Conservation (phyloP, 2,329 filamentous ascomycete genomes). For the Fusarium falciforme region DNA sequence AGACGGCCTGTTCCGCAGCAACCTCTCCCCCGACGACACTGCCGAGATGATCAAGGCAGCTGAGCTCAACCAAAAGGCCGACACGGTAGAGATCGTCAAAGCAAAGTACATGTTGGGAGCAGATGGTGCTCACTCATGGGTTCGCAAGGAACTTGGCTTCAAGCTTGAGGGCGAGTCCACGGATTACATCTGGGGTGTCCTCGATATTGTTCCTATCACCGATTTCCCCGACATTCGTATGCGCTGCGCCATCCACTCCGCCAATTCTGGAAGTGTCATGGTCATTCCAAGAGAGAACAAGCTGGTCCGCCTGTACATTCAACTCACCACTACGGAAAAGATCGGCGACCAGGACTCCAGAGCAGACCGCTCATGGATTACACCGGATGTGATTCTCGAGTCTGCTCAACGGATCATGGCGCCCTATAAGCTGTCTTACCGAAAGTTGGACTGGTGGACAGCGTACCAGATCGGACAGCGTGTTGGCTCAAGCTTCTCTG, state of each 20-base stretch:
- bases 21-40: constrained; percentile 22
- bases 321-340: constrained; percentile 13
- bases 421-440: constrained; percentile 62
- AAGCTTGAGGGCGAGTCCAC: constrained; percentile 43
- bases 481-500: constrained; percentile 51
- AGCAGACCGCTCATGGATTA: constrained; percentile 11
- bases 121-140: constrained; percentile 43
- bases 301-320: constrained; percentile 41
- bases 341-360: constrained; percentile 9
- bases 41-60: constrained; percentile 25
- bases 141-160: constrained; percentile 39
- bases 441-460: constrained; percentile 40
- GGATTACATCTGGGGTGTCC: constrained; percentile 45
- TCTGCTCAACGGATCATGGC: constrained; percentile 64
- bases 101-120: constrained; percentile 35
- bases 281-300: constrained; percentile 44
- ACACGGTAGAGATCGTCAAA: constrained; percentile 15
- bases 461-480: constrained; percentile 73
- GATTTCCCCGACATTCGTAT: constrained; percentile 45
- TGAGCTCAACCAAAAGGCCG: constrained; percentile 22
- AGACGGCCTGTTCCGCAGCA: constrained; percentile 30
- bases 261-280: constrained; percentile 38
- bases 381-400: constrained; percentile 58
- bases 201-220: constrained; percentile 42
- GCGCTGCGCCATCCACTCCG: constrained; percentile 44